Base-by-base conservation (phyloP, 75 land plant genomes). In the Pinus tabuliformis region DNA sequence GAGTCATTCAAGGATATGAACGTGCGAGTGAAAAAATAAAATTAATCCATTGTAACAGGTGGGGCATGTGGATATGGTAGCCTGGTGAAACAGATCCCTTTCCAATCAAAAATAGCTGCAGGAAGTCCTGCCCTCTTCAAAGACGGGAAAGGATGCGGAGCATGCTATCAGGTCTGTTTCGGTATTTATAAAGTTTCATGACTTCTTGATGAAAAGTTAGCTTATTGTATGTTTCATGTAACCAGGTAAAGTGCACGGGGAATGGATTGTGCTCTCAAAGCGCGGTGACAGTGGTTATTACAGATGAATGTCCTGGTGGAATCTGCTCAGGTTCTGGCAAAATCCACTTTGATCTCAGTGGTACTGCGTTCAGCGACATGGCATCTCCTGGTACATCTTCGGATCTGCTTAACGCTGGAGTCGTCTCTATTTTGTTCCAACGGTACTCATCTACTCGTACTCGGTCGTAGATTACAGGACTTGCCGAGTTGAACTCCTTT, bases 51-150 rank as follows among this genome's bases (percentile, higher is more conserved):
- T 16, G 18, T 20, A 62, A 76, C 90, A 81, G 97, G 97, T 52
- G 95, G 97, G 7, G 95, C 97, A 52, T 94, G 97, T 77, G 97
- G 92, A 1, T 94, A 87, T 75, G 81, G 82, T 0, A 80, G 33
- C 54, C 75, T 57, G 14, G 95, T 94, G 39, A 75, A 36, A 6
- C 60, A 78, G 21, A 57, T 86, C n/a, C 95, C 95, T 45, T 90
- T 87, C 54, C 81, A 81, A 0, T 65, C 81, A 4, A 65, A 79
- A 76, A 73, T 94, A 3, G 68, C 90, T 3, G 97, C 97, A 1
- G 91, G 89, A 57, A 84, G 87, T 54, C 87, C 89, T 3, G 68
- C 80, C 57, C 57, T 94, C 17, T 94, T 82, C 82, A 76, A 82
- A 54, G 81, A 80, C 13, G 97, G 97, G 33, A 71, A 81, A 78